These are phyloP conservation scores for Tolypocladium endophyticum DNA, from an alignment of 2,329 filamentous ascomycete genomes.

Conservation along the genomic window DNA sequence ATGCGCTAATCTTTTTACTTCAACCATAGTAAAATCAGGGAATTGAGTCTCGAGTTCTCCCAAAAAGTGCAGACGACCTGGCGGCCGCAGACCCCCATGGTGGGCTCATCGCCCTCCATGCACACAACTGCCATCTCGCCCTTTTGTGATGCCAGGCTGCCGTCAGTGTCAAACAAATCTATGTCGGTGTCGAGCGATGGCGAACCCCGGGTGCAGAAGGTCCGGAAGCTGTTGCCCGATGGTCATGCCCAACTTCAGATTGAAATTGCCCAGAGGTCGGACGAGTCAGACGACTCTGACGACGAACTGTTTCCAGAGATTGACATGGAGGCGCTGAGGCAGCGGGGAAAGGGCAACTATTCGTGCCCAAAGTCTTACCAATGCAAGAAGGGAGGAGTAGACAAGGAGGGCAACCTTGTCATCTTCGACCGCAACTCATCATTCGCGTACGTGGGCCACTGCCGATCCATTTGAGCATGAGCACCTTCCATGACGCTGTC, in stretches of 20 bases:
- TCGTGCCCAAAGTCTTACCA: conserved; percentile 22
- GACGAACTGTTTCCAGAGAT: conserved; percentile 24
- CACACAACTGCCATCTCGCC: conserved; percentile 11
- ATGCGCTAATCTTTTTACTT: conserved; percentile 1
- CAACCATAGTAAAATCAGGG: conserved; percentile 20
- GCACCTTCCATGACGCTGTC: background rate
- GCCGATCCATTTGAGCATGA: background rate
- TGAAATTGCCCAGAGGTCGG: conserved; percentile 8
- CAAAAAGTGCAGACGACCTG: conserved; percentile 22
- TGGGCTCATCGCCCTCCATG: conserved; percentile 7
- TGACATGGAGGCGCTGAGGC: conserved; percentile 27
- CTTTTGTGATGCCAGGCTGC: conserved; percentile 9
- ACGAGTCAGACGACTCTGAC: conserved; percentile 22
- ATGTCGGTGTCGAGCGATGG: conserved; percentile 8
- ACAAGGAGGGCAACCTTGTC: conserved; percentile 25
- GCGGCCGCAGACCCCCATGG: conserved; percentile 9
- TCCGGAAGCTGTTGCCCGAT: conserved; percentile 13
- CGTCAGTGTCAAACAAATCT: conserved; percentile 6
- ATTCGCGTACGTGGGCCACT: conserved; percentile 20
- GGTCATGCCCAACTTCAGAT: conserved; percentile 2
- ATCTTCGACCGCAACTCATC: conserved; percentile 31
- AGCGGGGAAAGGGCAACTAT: conserved; percentile 28
- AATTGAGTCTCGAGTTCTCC: conserved; percentile 22
- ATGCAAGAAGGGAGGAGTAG: conserved; percentile 30
- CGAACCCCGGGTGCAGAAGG: conserved; percentile 10